Conservation (phyloP, 148 eudicot species). For the Fagopyrum tataricum region DNA sequence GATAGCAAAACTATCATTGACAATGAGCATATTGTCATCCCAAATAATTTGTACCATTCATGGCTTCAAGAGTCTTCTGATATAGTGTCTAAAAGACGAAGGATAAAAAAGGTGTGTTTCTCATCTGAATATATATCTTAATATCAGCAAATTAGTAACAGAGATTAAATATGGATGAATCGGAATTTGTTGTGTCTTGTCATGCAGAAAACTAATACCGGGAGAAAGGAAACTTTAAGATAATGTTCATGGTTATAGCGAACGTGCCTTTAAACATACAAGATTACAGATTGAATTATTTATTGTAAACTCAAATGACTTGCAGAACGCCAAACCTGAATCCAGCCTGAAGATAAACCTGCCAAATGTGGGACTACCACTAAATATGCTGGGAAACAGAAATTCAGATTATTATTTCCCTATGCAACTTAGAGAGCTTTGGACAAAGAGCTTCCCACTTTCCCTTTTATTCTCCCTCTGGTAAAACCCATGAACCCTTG, state of each 20-base stretch:
- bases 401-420: conserved; percentile 52
- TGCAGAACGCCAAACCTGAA: conserved; percentile 28
- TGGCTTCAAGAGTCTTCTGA: conserved; percentile 82
- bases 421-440: conserved; percentile 47
- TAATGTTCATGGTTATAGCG: not conserved
- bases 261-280: not conserved
- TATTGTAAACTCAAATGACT: not conserved
- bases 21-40: conserved; percentile 66
- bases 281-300: not conserved
- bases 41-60: conserved; percentile 71
- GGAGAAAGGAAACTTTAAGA: not conserved
- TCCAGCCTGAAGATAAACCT: conserved; percentile 50
- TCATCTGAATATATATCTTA: conserved; percentile 1
- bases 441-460: conserved; percentile 55
- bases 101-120: conserved; percentile 46
- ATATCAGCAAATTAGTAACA: not conserved
- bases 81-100: conserved; percentile 43
- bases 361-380: conserved; percentile 61
- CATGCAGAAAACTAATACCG: not conserved
- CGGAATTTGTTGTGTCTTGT: not conserved
- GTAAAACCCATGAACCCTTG: conserved; percentile 30
- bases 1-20: conserved; percentile 45
- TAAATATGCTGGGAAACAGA: conserved; percentile 35
- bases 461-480: conserved; percentile 60
- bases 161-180: not conserved